Base-by-base conservation (phyloP, 345 rosid species). In the Lumnitzera racemosa region DNA sequence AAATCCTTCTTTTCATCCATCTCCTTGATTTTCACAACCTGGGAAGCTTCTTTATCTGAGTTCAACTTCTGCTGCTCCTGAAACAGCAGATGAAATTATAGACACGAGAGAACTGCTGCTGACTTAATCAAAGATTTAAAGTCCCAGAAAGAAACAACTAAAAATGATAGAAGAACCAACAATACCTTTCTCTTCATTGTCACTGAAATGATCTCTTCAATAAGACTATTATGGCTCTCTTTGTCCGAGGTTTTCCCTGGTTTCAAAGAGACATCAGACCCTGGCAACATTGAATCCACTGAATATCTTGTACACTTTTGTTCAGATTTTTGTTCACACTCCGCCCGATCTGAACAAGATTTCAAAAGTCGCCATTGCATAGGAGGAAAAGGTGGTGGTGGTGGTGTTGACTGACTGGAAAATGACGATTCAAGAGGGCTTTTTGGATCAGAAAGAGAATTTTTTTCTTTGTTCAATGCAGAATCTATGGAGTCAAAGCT, bases 351-450 rank as follows among this genome's bases (percentile, higher is more conserved):
- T 51, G 78, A 55, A 61, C 60, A 51, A 49, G 79, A 53, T 62
- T 83, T 80, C 12, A 80, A 63, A 74, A 66, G 70, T 76, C 72
- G 49, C 95, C 97, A 84, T 66, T 88, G 82, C n/a, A 63, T 63
- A 41, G 95, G 96, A 58, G 97, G 97, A 47, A 75, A 84, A 20
- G 95, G 89, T 4, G 97, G 96, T 51, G 94, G 84, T 29, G 69
- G 61, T 17, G 88, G 86, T 24, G 64, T 69, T 57, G 74, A 55
- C 41, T 82, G 85, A 17, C 13, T 49, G 47, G 67, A 59, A 61
- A 53, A 67, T 49, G 77, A 79, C 58, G 62, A 64, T 56, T 81
- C 68, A 14, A 68, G 49, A 46, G 53, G 51, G 70, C 57, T 63
- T 13, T 31, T 63, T 51, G 55, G 53, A 63, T 58, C 68, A 56